These are phyloP conservation scores for Blastocladiella britannica DNA, from an alignment of 192 early-diverging fungal species.

Conservation along the genomic window DNA sequence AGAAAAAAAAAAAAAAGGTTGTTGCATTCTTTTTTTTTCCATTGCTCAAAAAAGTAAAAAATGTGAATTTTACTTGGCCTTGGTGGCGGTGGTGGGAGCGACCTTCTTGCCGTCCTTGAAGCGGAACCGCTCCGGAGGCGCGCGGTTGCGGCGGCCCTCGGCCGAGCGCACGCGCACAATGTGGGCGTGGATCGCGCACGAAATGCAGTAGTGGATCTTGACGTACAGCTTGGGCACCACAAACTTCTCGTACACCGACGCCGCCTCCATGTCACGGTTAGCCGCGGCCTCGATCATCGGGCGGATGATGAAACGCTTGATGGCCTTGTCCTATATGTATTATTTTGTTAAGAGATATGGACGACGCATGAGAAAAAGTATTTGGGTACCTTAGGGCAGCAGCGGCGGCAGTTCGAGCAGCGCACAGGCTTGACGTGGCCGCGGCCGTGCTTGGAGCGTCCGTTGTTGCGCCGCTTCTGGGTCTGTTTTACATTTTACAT, in stretches of 20 bases:
- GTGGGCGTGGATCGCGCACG: conserved; percentile 81
- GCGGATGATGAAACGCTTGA: conserved; percentile 96
- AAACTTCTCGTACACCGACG: conserved; percentile 60
- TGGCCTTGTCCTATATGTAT: conserved; percentile 74
- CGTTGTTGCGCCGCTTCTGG: conserved; percentile 95
- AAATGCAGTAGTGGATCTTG: conserved; percentile 92
- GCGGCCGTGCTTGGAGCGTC: conserved; percentile 97
- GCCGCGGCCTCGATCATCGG: conserved; percentile 98
- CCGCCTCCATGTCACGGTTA: conserved; percentile 85
- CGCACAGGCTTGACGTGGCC: conserved; percentile 93
- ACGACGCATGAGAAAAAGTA: conserved; percentile 1
- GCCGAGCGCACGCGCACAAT: conserved; percentile 84
- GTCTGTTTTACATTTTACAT: too few species aligned
- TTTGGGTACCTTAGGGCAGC: conserved; percentile 49
- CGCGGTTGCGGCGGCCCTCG: conserved; percentile 69
- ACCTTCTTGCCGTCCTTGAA: conserved; percentile 60
- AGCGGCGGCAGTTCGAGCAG: conserved; percentile 97
- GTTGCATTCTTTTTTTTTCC: neutral
- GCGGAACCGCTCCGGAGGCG: conserved; percentile 77
- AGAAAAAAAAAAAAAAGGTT: neutral
- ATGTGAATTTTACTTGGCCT: too few species aligned
- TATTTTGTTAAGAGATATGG: neutral
- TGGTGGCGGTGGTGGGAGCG: conserved; percentile 12
- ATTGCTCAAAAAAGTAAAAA: too few species aligned
- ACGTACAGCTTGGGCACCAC: conserved; percentile 89